Conservation (phyloP, 805 yeast genomes). For the Blastobotrys terrestris region DNA sequence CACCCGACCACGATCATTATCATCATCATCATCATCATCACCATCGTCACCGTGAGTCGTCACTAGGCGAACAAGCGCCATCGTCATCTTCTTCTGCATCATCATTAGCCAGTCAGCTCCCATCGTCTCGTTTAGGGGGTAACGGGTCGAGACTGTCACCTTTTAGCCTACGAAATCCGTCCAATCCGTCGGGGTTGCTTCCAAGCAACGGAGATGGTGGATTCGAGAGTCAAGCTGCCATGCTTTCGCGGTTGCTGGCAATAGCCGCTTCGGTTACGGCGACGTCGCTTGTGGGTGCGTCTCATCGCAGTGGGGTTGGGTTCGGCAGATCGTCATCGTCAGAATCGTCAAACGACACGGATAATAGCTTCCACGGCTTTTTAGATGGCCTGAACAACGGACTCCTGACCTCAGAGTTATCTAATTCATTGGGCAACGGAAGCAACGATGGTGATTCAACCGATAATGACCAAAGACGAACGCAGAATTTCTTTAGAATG, state of each 20-base stretch:
- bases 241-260: conserved; percentile 39
- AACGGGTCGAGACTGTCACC: not conserved
- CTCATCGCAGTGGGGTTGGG: conserved; percentile 13
- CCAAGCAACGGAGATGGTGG: not conserved
- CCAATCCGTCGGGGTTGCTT: not conserved
- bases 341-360: conserved; percentile 21
- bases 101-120: not conserved
- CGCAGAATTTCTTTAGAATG: conserved; percentile 31
- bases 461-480: conserved; percentile 12
- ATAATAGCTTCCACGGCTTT: conserved; percentile 41
- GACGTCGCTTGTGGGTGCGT: conserved; percentile 32
- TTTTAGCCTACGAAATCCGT: not conserved
- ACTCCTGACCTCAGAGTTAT: conserved; percentile 35
- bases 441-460: conserved; percentile 1
- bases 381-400: conserved; percentile 37
- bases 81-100: not conserved
- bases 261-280: conserved; percentile 43
- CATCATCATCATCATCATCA: not conserved
- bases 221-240: conserved; percentile 35
- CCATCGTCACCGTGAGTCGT: not conserved
- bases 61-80: not conserved
- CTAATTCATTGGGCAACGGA: conserved; percentile 15
- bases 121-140: not conserved
- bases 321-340: conserved; percentile 8
- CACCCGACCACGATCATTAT: not conserved